Evolutionary conservation across 73 alveolate species (phyloP), one percentile per base, ranked within the genome.

Genomic region (Diophrys sp.): DNA sequence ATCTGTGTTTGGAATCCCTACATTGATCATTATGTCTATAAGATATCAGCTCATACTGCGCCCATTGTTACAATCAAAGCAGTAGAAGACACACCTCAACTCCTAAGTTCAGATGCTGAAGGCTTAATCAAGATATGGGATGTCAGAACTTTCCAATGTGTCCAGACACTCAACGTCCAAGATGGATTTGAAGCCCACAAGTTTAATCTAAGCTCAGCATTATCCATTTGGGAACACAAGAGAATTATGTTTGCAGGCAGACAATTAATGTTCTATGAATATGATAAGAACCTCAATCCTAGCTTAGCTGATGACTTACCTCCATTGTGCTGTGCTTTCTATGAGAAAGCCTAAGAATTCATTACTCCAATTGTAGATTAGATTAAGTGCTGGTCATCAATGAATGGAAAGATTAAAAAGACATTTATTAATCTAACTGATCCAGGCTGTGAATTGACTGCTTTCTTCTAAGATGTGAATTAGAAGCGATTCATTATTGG

Each of bases 41-140:
- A 91, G 74, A 73, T 97, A 56, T 91, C 95, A 79, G 99, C 99
- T 0, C 99, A 97, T 77, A 94, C 93, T 70, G 98, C 95, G 80
- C 89, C 98, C 68, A 75, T 97, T 44, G 96, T 97, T 0, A 99
- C 99, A 23, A 99, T 97, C 54, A 95, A 89, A 86, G 82, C 96
- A 62, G 89, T 97, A 33, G 96, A 97, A 71, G 91, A 92, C 27
- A 94, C 99, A 24, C 87, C 89, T 34, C 93, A 97, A 88, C 95
- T 97, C 71, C 88, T 97, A 26, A 93, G 99, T 28, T 99, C 98
- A 24, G 99, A 97, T 94, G 96, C 95, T 54, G 82, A 96, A 44
- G 99, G 99, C 0, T 91, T 97, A 94, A 92, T 97, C 81, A 93
- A 96, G 79, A 95, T 97, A 0, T 97, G 99, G 99, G 99, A 97